Conservation (phyloP, 106 monocot species). For the Triglochin maritima region DNA sequence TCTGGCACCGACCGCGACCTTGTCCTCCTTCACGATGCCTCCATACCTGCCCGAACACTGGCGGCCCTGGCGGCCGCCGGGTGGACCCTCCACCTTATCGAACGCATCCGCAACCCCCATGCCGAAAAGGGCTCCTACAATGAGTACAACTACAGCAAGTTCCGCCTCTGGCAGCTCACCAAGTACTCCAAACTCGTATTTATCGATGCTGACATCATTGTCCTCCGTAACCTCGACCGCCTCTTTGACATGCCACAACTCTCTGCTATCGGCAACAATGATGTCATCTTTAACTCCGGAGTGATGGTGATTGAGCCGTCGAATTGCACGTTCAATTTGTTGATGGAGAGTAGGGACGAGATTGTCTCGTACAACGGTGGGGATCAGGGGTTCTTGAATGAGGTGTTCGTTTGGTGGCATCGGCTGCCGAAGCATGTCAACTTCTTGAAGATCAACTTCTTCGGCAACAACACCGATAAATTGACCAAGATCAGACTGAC, state of each 20-base stretch:
- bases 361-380: slow-evolving; percentile 89
- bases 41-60: slow-evolving; percentile 39
- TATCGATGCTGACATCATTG: slow-evolving; percentile 68
- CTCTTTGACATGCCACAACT: slow-evolving; percentile 76
- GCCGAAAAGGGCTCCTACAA: slow-evolving; percentile 59
- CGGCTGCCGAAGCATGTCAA: slow-evolving; percentile 65
- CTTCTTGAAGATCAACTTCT: slow-evolving; percentile 71
- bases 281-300: slow-evolving; percentile 77
- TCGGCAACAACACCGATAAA: slow-evolving; percentile 33
- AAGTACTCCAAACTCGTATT: slow-evolving; percentile 60
- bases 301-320: slow-evolving; percentile 87
- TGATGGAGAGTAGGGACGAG: slow-evolving; percentile 31
- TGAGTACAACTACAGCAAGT: slow-evolving; percentile 96
- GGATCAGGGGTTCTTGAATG: slow-evolving; percentile 84
- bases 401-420: slow-evolving; percentile 91
- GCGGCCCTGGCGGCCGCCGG: slow-evolving; percentile 51
- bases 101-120: slow-evolving; percentile 77
- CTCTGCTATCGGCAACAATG: slow-evolving; percentile 62
- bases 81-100: slow-evolving; percentile 50
- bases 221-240: slow-evolving; percentile 68
- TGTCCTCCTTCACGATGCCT: slow-evolving; percentile 82
- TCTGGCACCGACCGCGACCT: slow-evolving; percentile 53
- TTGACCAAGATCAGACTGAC: neutral
- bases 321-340: slow-evolving; percentile 37
- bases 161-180: slow-evolving; percentile 75